Base-by-base conservation (phyloP, 2,329 filamentous ascomycete species). In the Sphaceloma murrayae region DNA sequence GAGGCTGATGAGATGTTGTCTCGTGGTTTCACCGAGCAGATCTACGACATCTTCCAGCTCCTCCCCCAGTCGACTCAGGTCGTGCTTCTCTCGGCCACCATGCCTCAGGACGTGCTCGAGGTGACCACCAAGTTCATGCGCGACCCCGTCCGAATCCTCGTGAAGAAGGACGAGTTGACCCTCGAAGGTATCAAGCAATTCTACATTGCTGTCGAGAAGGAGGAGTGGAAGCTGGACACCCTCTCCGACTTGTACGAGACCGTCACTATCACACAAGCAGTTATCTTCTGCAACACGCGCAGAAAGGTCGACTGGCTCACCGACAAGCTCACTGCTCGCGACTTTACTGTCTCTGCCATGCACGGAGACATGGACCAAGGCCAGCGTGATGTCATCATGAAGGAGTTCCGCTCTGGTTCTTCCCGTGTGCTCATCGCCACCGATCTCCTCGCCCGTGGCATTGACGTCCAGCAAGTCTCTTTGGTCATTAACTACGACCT, bases 81-180 rank as follows among this genome's bases (percentile, higher is more conserved):
- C 55, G 89, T 96, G 56, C 85, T 98, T 48, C 80, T 98, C 46
- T 96, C 91, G 49, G 91, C 91, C 61, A 98, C 91, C 67, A 94
- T 98, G 81, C 91, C 91, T 62, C 87, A 95, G 75, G 91, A 98
- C 64, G 91, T 98, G 51, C 81, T 98, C 50, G 91, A 98, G 75
- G 88, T 98, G 64, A 98, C 91, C 64, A 96, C 89, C 73, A 95
- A 95, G 75, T 98, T 98, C 78, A 98, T 98, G 91, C 88, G 87
- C 60, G 91, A 98, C 71, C 91, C 91, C 56, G 85, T 98, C 68
- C 88, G 91, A 64, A 96, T 98, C 64, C 78, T 98, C 58, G 91
- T 98, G 71, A 98, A 98, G 84, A 94, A 94, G 80, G 89, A 93
- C 64, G 91, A 98, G 68, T 82, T 98, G 68, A 98, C 91, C 62